Conservation (phyloP, 176 grass and related monocot genomes). For the Calamus simplicifolius region DNA sequence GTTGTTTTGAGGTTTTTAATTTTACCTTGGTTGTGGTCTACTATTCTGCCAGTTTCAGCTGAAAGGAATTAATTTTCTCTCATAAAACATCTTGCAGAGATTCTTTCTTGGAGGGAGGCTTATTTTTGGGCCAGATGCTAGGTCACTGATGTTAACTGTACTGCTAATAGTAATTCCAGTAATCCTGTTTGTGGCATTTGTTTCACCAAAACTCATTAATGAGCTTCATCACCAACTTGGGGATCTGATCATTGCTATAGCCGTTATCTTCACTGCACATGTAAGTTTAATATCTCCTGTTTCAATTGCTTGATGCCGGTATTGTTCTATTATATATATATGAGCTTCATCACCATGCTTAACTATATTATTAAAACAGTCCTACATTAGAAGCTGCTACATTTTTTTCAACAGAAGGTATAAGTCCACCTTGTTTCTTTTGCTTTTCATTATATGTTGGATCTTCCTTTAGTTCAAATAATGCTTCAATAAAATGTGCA, state of each 20-base stretch:
- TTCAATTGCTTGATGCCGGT: too few species aligned
- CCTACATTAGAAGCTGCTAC: too few species aligned
- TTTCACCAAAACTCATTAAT: constrained; percentile 38
- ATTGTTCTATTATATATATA: too few species aligned
- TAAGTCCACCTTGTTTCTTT: too few species aligned
- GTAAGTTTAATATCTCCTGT: constrained; percentile 37
- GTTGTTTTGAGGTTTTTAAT: background rate
- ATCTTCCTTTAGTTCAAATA: too few species aligned
- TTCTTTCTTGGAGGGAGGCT: constrained; percentile 76
- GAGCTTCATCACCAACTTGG: constrained; percentile 41
- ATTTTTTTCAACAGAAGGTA: too few species aligned
- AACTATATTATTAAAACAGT: too few species aligned
- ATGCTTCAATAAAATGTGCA: too few species aligned
- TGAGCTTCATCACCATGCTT: too few species aligned
- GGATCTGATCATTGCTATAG: constrained; percentile 35
- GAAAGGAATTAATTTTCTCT: background rate
- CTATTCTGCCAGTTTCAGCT: background rate
- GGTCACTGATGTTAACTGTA: constrained; percentile 48
- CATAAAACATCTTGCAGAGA: constrained; percentile 30
- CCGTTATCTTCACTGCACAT: constrained; percentile 43
- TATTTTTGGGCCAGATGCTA: constrained; percentile 76
- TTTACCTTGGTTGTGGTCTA: background rate
- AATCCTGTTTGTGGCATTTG: constrained; percentile 43
- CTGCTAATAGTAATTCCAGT: constrained; percentile 56
- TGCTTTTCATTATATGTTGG: too few species aligned